phyloP scores from a whole-genome alignment of 345 rosid genomes.

The Garcia nutans region DNA sequence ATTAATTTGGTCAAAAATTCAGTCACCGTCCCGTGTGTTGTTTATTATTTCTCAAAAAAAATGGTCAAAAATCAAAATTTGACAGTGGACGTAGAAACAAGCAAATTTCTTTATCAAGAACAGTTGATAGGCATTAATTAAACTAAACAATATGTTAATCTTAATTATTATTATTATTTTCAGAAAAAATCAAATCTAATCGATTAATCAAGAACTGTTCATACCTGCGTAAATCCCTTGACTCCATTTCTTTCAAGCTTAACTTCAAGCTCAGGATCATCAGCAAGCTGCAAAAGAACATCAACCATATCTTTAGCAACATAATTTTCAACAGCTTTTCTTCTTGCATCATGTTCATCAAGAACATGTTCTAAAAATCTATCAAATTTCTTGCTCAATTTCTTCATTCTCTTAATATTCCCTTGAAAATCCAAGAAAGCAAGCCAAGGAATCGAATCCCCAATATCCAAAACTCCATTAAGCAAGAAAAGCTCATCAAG shows the following conservation, averaged over 20 bases:
- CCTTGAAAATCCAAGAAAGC: slow-evolving; percentile 63
- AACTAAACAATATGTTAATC: too few species aligned
- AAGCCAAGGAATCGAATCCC: slow-evolving; percentile 70
- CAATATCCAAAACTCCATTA: slow-evolving; percentile 59
- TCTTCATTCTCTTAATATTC: slow-evolving; percentile 64
- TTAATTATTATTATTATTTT: too few species aligned
- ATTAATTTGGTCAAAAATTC: neutral
- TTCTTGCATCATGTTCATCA: slow-evolving; percentile 50
- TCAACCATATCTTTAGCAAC: slow-evolving; percentile 67
- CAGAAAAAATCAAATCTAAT: neutral
- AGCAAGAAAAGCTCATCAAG: slow-evolving; percentile 62
- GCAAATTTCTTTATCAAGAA: neutral
- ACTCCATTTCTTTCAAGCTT: slow-evolving; percentile 63
- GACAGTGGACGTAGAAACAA: neutral
- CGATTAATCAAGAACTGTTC: neutral
- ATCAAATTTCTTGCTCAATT: slow-evolving; percentile 51
- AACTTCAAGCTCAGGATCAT: slow-evolving; percentile 54
- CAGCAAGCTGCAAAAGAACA: slow-evolving; percentile 58
- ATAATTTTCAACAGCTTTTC: slow-evolving; percentile 33
- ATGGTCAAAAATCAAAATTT: too few species aligned
- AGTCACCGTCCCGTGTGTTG: too few species aligned
- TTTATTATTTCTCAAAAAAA: too few species aligned
- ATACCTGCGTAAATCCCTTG: slow-evolving; percentile 60
- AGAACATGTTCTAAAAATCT: slow-evolving; percentile 57
- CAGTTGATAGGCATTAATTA: too few species aligned